phyloP scores from a whole-genome alignment of 148 eudicot species.

The Nyssa sinensis region DNA sequence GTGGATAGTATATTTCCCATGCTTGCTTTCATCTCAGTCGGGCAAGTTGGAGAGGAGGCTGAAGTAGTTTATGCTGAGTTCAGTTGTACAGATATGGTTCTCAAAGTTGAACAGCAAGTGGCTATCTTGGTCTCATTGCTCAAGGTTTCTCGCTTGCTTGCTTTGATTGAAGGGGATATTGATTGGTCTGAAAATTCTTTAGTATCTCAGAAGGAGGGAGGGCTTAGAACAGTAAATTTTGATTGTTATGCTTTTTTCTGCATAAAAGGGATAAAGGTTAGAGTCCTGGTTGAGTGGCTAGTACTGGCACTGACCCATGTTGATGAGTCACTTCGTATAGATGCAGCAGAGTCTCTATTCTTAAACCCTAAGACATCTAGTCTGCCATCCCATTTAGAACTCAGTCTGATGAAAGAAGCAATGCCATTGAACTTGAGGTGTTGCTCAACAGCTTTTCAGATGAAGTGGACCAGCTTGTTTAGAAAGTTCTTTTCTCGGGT shows the following conservation, averaged over 20 bases:
- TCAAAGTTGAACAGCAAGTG: constrained; percentile 70
- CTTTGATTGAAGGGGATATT: constrained; percentile 91
- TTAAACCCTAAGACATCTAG: constrained; percentile 90
- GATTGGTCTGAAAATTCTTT: constrained; percentile 50
- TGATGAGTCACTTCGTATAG: constrained; percentile 90
- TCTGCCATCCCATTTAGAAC: constrained; percentile 85
- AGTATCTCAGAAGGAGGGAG: constrained; percentile 26
- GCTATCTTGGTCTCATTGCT: constrained; percentile 89
- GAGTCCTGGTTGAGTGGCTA: constrained; percentile 77
- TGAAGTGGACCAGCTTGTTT: constrained; percentile 95
- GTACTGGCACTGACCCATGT: constrained; percentile 80
- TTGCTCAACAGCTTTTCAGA: constrained; percentile 91
- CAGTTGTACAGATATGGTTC: constrained; percentile 31
- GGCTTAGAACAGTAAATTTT: constrained; percentile 27
- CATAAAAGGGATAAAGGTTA: constrained; percentile 64
- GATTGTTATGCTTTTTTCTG: constrained; percentile 47
- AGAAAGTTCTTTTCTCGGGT: constrained; percentile 90
- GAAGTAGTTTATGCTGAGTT: constrained; percentile 40
- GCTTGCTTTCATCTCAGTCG: constrained; percentile 64
- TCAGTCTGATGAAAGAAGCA: constrained; percentile 72
- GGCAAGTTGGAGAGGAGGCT: constrained; percentile 39
- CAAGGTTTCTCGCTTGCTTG: constrained; percentile 87
- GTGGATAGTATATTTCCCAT: constrained; percentile 82
- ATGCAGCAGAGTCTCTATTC: constrained; percentile 90
- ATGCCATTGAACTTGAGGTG: constrained; percentile 96